phyloP scores from a whole-genome alignment of 169 alveolate genomes.

The Ichthyophthirius multifiliis region DNA sequence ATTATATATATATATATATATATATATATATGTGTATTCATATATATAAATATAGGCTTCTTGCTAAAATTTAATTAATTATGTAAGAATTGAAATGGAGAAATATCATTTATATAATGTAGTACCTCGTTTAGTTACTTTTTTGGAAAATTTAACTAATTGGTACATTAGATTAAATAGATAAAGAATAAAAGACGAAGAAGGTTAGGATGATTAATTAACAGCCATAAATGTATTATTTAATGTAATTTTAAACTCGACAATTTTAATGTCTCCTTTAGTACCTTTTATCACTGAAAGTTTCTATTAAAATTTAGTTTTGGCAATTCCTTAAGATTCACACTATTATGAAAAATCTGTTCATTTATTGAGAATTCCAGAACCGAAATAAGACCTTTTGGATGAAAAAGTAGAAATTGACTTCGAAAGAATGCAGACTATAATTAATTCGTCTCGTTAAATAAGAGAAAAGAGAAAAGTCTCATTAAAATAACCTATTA shows the following conservation, averaged over 20 bases:
- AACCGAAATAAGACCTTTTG: conserved; percentile 64
- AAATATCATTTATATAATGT: conserved; percentile 95
- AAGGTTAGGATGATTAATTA: conserved; percentile 86
- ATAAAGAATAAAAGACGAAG: conserved; percentile 96
- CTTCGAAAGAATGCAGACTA: conserved; percentile 68
- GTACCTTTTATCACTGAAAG: conserved; percentile 93
- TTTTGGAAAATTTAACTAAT: conserved; percentile 95
- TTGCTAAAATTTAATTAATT: conserved; percentile 84
- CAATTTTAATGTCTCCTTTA: conserved; percentile 89
- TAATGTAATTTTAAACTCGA: conserved; percentile 88
- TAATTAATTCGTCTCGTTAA: conserved; percentile 90
- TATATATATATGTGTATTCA: too few relatives aligned
- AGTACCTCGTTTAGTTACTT: conserved; percentile 90
- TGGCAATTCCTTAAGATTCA: conserved; percentile 81
- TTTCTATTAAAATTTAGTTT: conserved; percentile 89
- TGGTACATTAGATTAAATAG: conserved; percentile 88
- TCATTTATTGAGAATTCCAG: conserved; percentile 88
- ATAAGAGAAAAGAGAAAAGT: conserved; percentile 90
- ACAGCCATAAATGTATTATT: conserved; percentile 88
- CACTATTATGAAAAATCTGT: conserved; percentile 78
- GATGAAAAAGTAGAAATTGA: conserved; percentile 79
- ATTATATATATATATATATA: not conserved
- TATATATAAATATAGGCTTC: conserved; percentile 58
- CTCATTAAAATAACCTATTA: conserved; percentile 91
- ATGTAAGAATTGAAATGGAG: conserved; percentile 94